Conservation (phyloP, 768 basidiomycete genomes). For the Termitomyces sp. region DNA sequence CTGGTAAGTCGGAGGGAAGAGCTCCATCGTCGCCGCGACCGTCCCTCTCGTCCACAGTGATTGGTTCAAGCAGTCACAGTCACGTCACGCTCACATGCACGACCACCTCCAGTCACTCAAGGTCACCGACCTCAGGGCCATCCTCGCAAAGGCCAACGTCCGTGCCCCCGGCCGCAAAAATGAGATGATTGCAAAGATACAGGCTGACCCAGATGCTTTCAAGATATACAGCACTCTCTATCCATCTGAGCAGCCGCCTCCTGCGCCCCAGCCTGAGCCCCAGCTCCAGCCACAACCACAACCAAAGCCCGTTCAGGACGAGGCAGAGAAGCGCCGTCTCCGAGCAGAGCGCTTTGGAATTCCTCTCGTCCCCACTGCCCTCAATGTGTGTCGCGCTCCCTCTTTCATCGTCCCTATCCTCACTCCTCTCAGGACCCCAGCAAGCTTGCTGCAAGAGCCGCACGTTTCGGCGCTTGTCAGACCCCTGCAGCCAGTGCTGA, state of each 20-base stretch:
- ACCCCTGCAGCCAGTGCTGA: conserved; percentile 39
- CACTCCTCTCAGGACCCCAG: conserved; percentile 33
- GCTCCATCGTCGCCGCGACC: conserved; percentile 35
- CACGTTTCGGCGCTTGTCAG: conserved; percentile 44
- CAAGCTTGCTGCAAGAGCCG: conserved; percentile 46
- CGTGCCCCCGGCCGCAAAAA: conserved; percentile 50
- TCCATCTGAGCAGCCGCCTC: conserved; percentile 11
- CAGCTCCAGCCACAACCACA: neutral
- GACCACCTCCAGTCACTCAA: conserved; percentile 54
- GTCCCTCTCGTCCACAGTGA: conserved; percentile 24
- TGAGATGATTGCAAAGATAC: conserved; percentile 61
- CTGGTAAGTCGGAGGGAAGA: conserved; percentile 55
- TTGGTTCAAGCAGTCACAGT: conserved; percentile 31
- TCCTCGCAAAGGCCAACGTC: conserved; percentile 48
- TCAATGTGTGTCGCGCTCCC: conserved; percentile 11
- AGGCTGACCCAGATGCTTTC: conserved; percentile 43
- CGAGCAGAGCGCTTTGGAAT: conserved; percentile 71
- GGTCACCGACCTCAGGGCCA: conserved; percentile 62
- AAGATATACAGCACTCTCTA: conserved; percentile 28
- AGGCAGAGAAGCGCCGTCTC: conserved; percentile 49
- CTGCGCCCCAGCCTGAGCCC: conserved; percentile 9
- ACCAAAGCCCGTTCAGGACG: conserved; percentile 17
- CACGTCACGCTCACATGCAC: conserved; percentile 20
- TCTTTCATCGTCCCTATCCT: neutral
- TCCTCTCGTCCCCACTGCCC: conserved; percentile 38